These are phyloP conservation scores for Populus ilicifolia DNA, from an alignment of 345 rosid species.

Conservation along the genomic window DNA sequence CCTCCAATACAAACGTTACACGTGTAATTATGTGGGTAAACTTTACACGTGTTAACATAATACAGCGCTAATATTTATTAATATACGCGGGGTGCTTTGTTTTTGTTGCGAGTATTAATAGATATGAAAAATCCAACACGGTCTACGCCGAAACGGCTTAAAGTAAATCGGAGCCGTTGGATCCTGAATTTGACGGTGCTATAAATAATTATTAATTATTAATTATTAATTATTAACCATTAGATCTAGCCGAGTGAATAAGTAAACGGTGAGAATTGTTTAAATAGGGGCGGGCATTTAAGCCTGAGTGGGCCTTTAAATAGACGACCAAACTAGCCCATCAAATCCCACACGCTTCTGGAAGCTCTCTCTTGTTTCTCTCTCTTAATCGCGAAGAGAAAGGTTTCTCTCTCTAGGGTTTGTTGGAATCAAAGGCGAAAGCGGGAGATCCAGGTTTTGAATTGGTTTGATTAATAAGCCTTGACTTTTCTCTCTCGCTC, in stretches of 20 bases:
- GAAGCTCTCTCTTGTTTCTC: background rate
- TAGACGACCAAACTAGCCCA: constrained; percentile 12
- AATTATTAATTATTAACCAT: background rate
- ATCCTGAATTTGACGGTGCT: constrained; percentile 8
- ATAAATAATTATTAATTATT: background rate
- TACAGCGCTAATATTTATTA: background rate
- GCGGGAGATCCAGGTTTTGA: constrained; percentile 26
- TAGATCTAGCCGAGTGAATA: background rate
- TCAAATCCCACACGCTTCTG: background rate
- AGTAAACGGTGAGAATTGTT: constrained; percentile 5
- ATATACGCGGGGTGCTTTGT: background rate
- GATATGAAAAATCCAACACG: background rate
- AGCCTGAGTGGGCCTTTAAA: constrained; percentile 20
- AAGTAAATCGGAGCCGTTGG: background rate
- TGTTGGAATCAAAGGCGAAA: constrained; percentile 10
- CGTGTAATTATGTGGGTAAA: background rate
- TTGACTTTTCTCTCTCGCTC: background rate
- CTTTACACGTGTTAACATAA: rapidly evolving
- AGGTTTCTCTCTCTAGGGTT: background rate
- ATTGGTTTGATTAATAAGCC: constrained; percentile 8
- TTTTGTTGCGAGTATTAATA: background rate
- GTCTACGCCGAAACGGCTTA: background rate
- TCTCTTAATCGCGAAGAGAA: background rate
- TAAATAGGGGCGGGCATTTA: background rate
- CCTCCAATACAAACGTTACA: background rate